phyloP scores from a whole-genome alignment of 106 monocot species.

The Amphibolis antarctica region DNA sequence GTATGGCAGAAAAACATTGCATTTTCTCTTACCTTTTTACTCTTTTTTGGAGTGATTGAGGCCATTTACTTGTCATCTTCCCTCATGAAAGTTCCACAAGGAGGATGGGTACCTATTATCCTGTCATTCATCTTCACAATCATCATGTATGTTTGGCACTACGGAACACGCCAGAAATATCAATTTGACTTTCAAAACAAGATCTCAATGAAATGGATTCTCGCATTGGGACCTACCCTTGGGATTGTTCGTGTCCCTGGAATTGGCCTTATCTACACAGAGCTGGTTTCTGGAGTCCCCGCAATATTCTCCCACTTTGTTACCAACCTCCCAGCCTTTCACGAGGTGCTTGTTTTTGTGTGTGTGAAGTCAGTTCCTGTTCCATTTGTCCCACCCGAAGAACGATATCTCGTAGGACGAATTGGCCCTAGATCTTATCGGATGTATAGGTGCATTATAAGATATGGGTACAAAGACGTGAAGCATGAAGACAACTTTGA shows the following conservation, averaged over 20 bases:
- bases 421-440: slow-evolving; percentile 51
- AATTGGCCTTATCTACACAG: slow-evolving; percentile 54
- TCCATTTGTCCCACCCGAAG: slow-evolving; percentile 33
- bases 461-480: slow-evolving; percentile 50
- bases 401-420: slow-evolving; percentile 44
- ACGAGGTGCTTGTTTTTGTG: slow-evolving; percentile 61
- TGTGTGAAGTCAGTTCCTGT: slow-evolving; percentile 65
- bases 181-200: slow-evolving; percentile 68
- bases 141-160: slow-evolving; percentile 75
- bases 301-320: slow-evolving; percentile 73
- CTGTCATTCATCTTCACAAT: slow-evolving; percentile 46
- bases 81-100: slow-evolving; percentile 51
- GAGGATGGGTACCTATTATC: slow-evolving; percentile 65
- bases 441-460: slow-evolving; percentile 58
- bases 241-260: slow-evolving; percentile 80
- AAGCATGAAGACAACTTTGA: slow-evolving; percentile 53
- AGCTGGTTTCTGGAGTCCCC: slow-evolving; percentile 59
- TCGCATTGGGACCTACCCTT: slow-evolving; percentile 47
- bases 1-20: slow-evolving; percentile 53
- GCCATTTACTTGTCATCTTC: slow-evolving; percentile 46
- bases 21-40: slow-evolving; percentile 21
- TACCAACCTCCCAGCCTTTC: slow-evolving; percentile 72
- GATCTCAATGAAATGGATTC: slow-evolving; percentile 46
- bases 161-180: slow-evolving; percentile 55
- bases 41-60: slow-evolving; percentile 49